phyloP scores from a whole-genome alignment of 208 protist species.

The Acanthamoeba triangularis region DNA sequence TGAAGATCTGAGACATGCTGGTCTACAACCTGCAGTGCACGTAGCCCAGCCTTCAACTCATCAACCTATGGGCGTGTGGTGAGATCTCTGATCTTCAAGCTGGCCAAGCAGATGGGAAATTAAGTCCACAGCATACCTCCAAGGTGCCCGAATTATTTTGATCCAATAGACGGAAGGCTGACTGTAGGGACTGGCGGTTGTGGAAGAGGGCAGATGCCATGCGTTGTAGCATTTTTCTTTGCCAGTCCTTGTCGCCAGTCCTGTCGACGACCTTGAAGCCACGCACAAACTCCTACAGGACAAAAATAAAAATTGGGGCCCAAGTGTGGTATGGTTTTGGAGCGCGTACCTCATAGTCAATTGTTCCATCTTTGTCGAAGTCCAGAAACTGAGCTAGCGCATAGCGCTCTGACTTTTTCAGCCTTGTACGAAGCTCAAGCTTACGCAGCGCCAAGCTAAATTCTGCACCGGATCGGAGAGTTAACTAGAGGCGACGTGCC shows the following conservation, averaged over 20 bases:
- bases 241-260: neutral
- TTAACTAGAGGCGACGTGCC: neutral
- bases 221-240: neutral
- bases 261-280: neutral
- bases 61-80: neutral
- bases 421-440: neutral
- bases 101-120: neutral
- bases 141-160: neutral
- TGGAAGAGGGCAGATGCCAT: neutral
- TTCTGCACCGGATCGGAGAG: neutral
- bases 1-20: neutral
- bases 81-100: neutral
- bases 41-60: neutral
- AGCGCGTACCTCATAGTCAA: neutral
- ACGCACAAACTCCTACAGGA: neutral
- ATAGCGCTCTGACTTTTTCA: neutral
- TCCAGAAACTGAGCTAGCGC: neutral
- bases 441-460: conserved; percentile 5
- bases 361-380: neutral
- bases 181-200: neutral
- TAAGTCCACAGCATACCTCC: neutral
- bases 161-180: neutral
- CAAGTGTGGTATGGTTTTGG: neutral
- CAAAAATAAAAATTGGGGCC: neutral
- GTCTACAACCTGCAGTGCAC: neutral